These are phyloP conservation scores for Cordyceps fumosorosea DNA, from an alignment of 2,329 filamentous ascomycete genomes.

Conservation along the genomic window DNA sequence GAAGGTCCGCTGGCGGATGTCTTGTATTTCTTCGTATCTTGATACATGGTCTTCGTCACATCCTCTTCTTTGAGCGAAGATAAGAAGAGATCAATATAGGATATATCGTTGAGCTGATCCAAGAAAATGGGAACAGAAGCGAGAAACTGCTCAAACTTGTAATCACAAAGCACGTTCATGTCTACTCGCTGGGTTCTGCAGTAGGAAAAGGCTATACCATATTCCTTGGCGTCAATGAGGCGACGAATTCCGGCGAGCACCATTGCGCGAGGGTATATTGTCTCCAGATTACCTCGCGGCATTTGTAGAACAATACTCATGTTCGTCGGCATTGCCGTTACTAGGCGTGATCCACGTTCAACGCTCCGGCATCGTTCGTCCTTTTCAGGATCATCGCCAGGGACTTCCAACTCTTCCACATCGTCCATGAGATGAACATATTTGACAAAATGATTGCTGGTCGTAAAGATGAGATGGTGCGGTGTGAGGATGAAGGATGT, in stretches of 20 bases:
- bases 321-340: slow-evolving; percentile 82
- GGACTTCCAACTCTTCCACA: slow-evolving; percentile 72
- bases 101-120: slow-evolving; percentile 72
- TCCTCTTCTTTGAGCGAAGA: slow-evolving; percentile 86
- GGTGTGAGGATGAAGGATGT: slow-evolving; percentile 83
- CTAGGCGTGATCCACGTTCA: slow-evolving; percentile 78
- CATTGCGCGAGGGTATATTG: slow-evolving; percentile 86
- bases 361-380: slow-evolving; percentile 91
- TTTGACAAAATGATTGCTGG: slow-evolving; percentile 85
- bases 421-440: slow-evolving; percentile 71
- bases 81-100: slow-evolving; percentile 85
- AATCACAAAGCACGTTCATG: slow-evolving; percentile 95
- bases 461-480: slow-evolving; percentile 84
- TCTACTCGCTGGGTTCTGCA: slow-evolving; percentile 93
- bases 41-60: slow-evolving; percentile 89
- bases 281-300: slow-evolving; percentile 92
- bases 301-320: slow-evolving; percentile 88
- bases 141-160: slow-evolving; percentile 82
- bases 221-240: slow-evolving; percentile 73
- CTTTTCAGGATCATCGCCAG: slow-evolving; percentile 79
- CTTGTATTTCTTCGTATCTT: slow-evolving; percentile 60
- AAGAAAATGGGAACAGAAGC: slow-evolving; percentile 69
- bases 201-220: slow-evolving; percentile 74
- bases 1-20: slow-evolving; percentile 13
- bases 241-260: slow-evolving; percentile 84